Evolutionary conservation across 2,329 filamentous ascomycete genomes (phyloP).

Genomic region (Epichloe aotearoae): DNA sequence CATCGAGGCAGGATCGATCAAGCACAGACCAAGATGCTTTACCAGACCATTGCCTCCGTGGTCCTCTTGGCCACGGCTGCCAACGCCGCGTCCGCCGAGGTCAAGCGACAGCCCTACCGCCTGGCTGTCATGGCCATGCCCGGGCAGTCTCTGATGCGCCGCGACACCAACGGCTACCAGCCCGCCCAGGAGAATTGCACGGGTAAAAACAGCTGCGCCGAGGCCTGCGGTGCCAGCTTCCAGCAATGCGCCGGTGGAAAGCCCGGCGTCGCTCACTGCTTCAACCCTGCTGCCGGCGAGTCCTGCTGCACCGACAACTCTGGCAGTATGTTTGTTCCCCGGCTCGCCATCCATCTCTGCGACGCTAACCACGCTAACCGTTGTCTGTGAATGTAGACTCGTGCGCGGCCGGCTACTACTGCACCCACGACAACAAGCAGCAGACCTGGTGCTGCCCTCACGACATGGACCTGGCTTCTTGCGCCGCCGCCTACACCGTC

Average conservation of each 20-base stretch:
- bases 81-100: slow-evolving; percentile 14
- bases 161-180: slow-evolving; percentile 34
- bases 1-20: no score
- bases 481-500: slow-evolving; percentile 39
- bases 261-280: slow-evolving; percentile 40
- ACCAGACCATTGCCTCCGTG: slow-evolving; percentile 18
- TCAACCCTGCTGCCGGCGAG: slow-evolving; percentile 36
- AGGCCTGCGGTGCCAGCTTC: slow-evolving; percentile 40
- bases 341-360: no score
- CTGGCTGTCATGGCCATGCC: slow-evolving; percentile 23
- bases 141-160: slow-evolving; percentile 29
- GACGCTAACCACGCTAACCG: not conserved
- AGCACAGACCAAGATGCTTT: slow-evolving; percentile 11
- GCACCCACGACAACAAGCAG: slow-evolving; percentile 36
- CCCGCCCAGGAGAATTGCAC: slow-evolving; percentile 35
- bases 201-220: slow-evolving; percentile 36
- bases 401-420: slow-evolving; percentile 49
- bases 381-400: slow-evolving; percentile 30
- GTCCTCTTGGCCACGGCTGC: slow-evolving; percentile 21
- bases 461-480: slow-evolving; percentile 37
- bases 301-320: slow-evolving; percentile 42
- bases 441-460: slow-evolving; percentile 50
- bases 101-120: slow-evolving; percentile 21
- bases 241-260: slow-evolving; percentile 36
- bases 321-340: slow-evolving; percentile 36